Evolutionary conservation across 768 basidiomycete genomes (phyloP), one percentile per base, ranked within the genome.

Genomic region (Guyanaporus albipodus): DNA sequence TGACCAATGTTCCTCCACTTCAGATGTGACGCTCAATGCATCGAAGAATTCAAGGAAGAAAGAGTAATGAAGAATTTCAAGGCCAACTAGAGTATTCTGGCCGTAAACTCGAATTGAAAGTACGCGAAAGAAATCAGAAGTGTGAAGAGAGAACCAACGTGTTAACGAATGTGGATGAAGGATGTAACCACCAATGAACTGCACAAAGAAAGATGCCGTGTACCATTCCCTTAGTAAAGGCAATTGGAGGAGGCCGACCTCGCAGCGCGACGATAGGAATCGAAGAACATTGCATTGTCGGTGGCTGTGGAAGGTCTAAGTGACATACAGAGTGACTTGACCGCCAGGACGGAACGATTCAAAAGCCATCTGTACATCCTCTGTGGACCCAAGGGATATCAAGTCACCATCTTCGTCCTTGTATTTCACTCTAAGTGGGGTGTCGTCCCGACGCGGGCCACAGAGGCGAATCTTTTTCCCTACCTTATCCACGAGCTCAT

Each of bases 291-390:
- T 38, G 36, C 47, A 46, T 42, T 45, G 36, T 42, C 35, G 27
- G 17, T 7, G n/a, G 26, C 19, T 6, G 31, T n/a, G 12, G 11
- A 18, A 21, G 33, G 28, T 39, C 81, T 72, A 90, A 63, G 80
- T 83, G 59, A 91, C 88, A 67, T 81, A 88, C 38, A 91, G 75
- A 15, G 82, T 85, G 48, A 91, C 86, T 67, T 88, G 88, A 51
- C 80, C 80, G n/a, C 84, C 85, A 24, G 85, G 82, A 53, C 81
- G 76, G 67, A 79, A 84, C 48, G 83, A 77, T 68, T 93, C 91
- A 54, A 95, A 93, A 31, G 92, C 92, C 80, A 95, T 91, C 57
- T 91, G 87, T 28, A 94, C 87, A 62, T 95, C 92, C 64, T 95
- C 92, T 28, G 91, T 91, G 36, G 88, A 91, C 14, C 85, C 86